A percentile compares a stretch with the other conserved stretches of the same genome.
Evolutionary conservation across 78 protist genomes (phyloP).

Genomic region (Dictyostelium brefeldianum): DNA sequence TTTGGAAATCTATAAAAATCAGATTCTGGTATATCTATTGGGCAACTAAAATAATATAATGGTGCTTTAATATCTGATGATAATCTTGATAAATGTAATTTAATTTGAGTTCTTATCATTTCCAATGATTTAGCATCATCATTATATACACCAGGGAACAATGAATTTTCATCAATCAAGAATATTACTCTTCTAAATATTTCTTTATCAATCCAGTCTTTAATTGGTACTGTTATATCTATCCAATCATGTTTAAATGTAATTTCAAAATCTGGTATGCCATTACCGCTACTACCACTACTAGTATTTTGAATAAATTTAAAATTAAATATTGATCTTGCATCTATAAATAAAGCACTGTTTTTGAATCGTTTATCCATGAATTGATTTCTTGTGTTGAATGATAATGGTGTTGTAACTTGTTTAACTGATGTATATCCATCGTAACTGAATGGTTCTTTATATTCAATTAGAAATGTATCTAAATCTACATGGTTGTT

Average conservation of each 20-base stretch:
- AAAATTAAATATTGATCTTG: slow-evolving; percentile 36
- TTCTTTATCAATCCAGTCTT: too few relatives aligned
- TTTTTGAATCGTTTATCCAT: slow-evolving; percentile 14
- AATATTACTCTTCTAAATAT: slow-evolving; percentile 14
- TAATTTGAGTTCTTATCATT: slow-evolving; percentile 1
- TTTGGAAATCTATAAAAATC: slow-evolving; percentile 76
- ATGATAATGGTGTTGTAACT: slow-evolving; percentile 28
- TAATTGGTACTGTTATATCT: too few relatives aligned
- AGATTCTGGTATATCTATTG: slow-evolving; percentile 6
- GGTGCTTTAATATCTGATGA: slow-evolving; percentile 26
- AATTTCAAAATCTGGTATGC: too few relatives aligned
- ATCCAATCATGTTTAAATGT: too few relatives aligned
- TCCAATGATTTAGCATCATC: background rate
- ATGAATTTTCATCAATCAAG: slow-evolving; percentile 50
- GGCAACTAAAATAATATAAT: slow-evolving; percentile 39
- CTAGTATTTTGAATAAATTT: background rate
- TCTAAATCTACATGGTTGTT: background rate
- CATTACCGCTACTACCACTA: background rate
- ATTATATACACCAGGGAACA: slow-evolving; percentile 39
- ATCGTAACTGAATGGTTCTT: slow-evolving; percentile 29
- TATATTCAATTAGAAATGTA: slow-evolving; percentile 31
- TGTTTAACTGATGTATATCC: slow-evolving; percentile 20
- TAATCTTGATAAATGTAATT: background rate
- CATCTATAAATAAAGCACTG: slow-evolving; percentile 6
- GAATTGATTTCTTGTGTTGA: slow-evolving; percentile 1